Evolutionary conservation across 2,329 filamentous ascomycete species (phyloP).

Genomic region (Colletotrichum trifolii): DNA sequence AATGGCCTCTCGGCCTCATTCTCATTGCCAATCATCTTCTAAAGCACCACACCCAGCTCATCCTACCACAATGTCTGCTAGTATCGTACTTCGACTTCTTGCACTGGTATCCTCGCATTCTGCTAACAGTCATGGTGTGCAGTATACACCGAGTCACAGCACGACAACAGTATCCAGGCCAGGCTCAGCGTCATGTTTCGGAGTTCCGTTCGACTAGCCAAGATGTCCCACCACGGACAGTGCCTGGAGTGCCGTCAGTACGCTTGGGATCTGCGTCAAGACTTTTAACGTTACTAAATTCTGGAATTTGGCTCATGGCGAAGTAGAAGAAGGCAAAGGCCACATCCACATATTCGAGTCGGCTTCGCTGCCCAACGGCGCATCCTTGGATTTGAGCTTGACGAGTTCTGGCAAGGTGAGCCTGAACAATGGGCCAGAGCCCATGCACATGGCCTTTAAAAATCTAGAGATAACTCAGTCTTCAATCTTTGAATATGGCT

Average conservation of each 20-base stretch:
- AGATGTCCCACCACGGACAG: slow-evolving; percentile 18
- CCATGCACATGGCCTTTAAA: background rate
- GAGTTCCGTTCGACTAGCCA: slow-evolving; percentile 9
- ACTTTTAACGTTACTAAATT: background rate
- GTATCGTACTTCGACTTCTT: too few relatives aligned
- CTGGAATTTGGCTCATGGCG: background rate
- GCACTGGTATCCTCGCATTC: background rate
- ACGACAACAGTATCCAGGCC: background rate
- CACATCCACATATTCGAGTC: background rate
- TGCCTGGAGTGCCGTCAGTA: background rate
- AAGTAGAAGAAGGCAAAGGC: background rate
- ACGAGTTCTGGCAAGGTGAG: background rate
- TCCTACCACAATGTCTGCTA: too few relatives aligned
- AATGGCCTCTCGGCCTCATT: slow-evolving; percentile 40
- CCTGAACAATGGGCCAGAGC: background rate
- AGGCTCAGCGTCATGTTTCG: background rate
- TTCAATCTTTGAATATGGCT: slow-evolving; percentile 12
- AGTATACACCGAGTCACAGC: background rate
- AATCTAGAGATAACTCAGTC: background rate
- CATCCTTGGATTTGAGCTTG: slow-evolving; percentile 1
- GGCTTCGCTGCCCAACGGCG: background rate
- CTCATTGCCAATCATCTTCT: slow-evolving; percentile 17
- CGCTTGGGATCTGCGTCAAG: slow-evolving; percentile 20
- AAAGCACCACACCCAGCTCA: background rate
- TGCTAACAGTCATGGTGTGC: background rate